Evolutionary conservation across 169 alveolate genomes (phyloP).

Genomic region (Plasmodium inui): DNA sequence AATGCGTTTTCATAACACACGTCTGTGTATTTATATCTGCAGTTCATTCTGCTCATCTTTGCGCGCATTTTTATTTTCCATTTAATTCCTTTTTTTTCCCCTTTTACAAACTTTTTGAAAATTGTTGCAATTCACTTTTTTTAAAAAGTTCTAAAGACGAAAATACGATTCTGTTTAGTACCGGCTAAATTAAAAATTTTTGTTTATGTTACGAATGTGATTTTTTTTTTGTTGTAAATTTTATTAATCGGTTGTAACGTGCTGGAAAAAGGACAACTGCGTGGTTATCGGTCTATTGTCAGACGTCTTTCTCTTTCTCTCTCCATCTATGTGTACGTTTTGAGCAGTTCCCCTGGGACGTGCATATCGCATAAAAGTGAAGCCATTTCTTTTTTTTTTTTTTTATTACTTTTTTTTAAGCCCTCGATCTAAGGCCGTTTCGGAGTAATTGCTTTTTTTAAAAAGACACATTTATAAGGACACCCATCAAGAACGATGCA

Average conservation of each 20-base stretch:
- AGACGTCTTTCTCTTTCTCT: not conserved
- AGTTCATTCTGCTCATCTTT: not conserved
- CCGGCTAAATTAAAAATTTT: not conserved
- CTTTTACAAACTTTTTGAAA: slow-evolving; percentile 12
- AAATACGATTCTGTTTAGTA: not conserved
- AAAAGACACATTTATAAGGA: not conserved
- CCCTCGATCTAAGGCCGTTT: not conserved
- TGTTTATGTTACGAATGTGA: not conserved
- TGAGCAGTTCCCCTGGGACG: not conserved
- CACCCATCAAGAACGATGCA: not conserved
- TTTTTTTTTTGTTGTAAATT: not conserved
- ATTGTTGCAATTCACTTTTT: not conserved
- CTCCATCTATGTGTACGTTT: not conserved
- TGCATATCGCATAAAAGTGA: slow-evolving; percentile 1
- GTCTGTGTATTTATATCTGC: not conserved
- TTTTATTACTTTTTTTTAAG: not conserved
- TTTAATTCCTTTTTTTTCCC: not conserved
- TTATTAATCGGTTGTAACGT: not conserved
- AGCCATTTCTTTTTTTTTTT: not conserved
- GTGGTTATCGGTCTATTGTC: not conserved
- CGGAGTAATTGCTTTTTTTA: not conserved
- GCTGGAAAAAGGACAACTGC: not conserved
- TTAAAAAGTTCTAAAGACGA: slow-evolving; percentile 16
- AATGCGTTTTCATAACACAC: not conserved
- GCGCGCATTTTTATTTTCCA: slow-evolving; percentile 19